Base-by-base conservation (phyloP, 345 rosid genomes). In the Litchi chinensis region DNA sequence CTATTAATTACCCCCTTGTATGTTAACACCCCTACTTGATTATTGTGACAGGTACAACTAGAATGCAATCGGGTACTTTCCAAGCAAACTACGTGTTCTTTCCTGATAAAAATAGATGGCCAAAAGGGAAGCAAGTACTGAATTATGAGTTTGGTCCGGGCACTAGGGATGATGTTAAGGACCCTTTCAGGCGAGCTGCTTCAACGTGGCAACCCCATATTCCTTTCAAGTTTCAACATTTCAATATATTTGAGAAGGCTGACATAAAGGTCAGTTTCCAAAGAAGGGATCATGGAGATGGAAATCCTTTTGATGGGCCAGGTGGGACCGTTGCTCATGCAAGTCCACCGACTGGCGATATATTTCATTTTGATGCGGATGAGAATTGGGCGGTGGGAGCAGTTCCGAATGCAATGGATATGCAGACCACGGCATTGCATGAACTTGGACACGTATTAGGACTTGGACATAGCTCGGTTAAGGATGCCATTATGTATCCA, bases 391-490 rank as follows among this genome's bases (percentile, higher is more conserved):
- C 50, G 4, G 26, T 46, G 32, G 75, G 75, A 6, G 40, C 63
- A 1, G 56, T 70, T 5, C 37, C 37, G 37, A 32, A 32, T 32
- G 37, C 37, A 32, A 32, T 32, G 37, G 37, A 32, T 32, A 32
- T 32, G 37, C 37, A 32, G 37, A 32, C 37, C 4, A 2, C 3
- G 37, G 79, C 54, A 0, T 59, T 79, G 68, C 82, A 79, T 71
- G 85, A 83, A 67, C 76, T 79, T 8, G 79, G 82, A 0, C 80
- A 82, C 40, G 22, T 79, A 10, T 10, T 79, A 48, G 82, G 80
- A n/a, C 76, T 83, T 54, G 48, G 9, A 3, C 76, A 77, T 50
- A 26, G 46, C 75, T 12, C 28, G 0, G 70, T 60, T 21, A 40
- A 13, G 6, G 28, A 6, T 11, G 82, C 85, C 10, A 64, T 82